These are phyloP conservation scores for Turnera subulata DNA, from an alignment of 345 rosid genomes.

Conservation along the genomic window DNA sequence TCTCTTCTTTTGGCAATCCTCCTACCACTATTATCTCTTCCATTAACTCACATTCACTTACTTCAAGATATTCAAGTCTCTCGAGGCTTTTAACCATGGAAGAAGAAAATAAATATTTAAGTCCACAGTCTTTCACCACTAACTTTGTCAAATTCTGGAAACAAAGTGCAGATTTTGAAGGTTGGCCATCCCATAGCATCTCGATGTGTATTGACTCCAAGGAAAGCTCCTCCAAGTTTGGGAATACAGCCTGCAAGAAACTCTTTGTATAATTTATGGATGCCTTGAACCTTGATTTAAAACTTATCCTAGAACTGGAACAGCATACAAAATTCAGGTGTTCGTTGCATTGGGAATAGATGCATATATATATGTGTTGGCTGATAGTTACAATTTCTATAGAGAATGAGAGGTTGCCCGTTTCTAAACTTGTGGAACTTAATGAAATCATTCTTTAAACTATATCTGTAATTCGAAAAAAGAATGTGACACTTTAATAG, in stretches of 20 bases:
- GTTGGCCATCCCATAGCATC: slow-evolving; percentile 7
- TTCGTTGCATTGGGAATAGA: too few species aligned
- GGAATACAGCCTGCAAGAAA: slow-evolving; percentile 9
- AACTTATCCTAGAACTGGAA: too few species aligned
- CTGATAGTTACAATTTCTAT: too few species aligned
- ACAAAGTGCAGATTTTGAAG: neutral
- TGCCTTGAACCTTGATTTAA: too few species aligned
- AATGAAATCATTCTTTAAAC: too few species aligned
- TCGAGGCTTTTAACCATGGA: slow-evolving; percentile 3
- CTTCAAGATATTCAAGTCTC: neutral
- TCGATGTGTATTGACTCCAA: neutral
- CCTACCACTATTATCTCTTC: slow-evolving; percentile 5
- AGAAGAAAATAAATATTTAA: slow-evolving; percentile 9
- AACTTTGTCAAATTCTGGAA: slow-evolving; percentile 6
- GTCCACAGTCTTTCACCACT: neutral
- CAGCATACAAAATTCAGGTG: too few species aligned
- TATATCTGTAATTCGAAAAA: too few species aligned
- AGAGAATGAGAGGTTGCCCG: too few species aligned
- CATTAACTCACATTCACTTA: neutral
- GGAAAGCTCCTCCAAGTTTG: neutral
- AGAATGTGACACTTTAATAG: too few species aligned
- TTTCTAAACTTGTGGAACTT: too few species aligned
- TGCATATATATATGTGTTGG: too few species aligned
- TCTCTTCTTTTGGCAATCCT: neutral
- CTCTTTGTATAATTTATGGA: too few species aligned